A percentile compares a stretch with the other conserved stretches of the same genome.
Evolutionary conservation across 768 basidiomycete genomes (phyloP).

Genomic region (Dioszegia aurantiaca): DNA sequence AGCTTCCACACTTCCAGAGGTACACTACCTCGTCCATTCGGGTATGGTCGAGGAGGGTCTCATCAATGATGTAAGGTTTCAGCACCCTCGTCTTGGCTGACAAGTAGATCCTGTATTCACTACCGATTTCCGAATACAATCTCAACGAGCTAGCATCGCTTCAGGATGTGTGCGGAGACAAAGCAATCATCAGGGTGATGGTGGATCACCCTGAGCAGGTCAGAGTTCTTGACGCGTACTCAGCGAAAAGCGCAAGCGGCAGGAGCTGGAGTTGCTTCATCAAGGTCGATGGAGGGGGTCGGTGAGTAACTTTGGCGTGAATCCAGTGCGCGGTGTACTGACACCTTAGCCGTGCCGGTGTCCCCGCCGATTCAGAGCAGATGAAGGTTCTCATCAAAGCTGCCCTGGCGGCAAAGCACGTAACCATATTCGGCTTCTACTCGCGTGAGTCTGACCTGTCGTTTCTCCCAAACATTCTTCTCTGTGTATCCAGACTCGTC

Average conservation of each 20-base stretch:
- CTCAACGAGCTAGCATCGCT: conserved; percentile 66
- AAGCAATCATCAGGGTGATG: conserved; percentile 66
- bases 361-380: conserved; percentile 58
- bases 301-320: conserved; percentile 57
- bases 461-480: conserved; percentile 47
- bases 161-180: conserved; percentile 60
- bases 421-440: conserved; percentile 78
- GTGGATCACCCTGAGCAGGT: conserved; percentile 76
- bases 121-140: conserved; percentile 70
- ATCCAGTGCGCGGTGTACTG: conserved; percentile 8
- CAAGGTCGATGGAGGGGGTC: conserved; percentile 73
- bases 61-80: conserved; percentile 73
- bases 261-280: conserved; percentile 73
- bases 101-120: conserved; percentile 71
- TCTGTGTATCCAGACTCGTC: no score
- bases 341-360: conserved; percentile 67
- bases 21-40: conserved; percentile 66
- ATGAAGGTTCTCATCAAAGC: conserved; percentile 61
- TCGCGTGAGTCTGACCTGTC: conserved; percentile 59
- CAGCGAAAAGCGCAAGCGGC: conserved; percentile 8
- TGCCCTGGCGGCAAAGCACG: conserved; percentile 59
- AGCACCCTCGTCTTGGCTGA: background rate
- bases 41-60: conserved; percentile 69
- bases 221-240: conserved; percentile 61
- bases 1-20: conserved; percentile 80